Base-by-base conservation (phyloP, 75 land plant genomes). In the Pseudotsuga menziesii region DNA sequence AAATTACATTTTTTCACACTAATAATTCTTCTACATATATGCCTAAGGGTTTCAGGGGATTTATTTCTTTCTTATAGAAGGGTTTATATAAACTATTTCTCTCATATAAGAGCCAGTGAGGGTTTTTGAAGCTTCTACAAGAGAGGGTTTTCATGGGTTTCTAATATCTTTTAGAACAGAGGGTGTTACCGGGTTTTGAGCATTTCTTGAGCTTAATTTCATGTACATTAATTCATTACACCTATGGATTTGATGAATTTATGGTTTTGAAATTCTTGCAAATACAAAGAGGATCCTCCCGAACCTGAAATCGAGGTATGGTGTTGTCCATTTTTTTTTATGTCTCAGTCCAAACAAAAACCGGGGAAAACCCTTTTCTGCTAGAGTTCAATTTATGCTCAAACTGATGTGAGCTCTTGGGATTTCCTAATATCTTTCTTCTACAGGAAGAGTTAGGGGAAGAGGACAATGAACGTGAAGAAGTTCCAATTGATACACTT, bases 241-340 rank as follows among this genome's bases (percentile, higher is more conserved):
- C 29, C 29, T 6, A 13, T 26, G 8, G 64, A 23, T 26, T 61
- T 61, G 60, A 26, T 26, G 32, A 15, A 25, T 26, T 15, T 61
- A 27, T 41, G 62, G 64, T 61, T 61, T 61, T 61, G 2, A 29
- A 26, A 11, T 61, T 25, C 32, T 62, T 80, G 80, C 90, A 94
- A 95, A 52, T 93, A 93, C 70, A 92, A 94, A 69, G 98, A 91
- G 69, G 98, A 95, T 89, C 98, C 98, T 32, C 78, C 86, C 26
- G 98, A 95, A 77, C 96, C 96, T 25, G 98, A 94, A 75, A 75
- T 90, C 80, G 97, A 94, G 84, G 95, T 94, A 81, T 19, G 67
- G 4, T 23, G 2, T 61, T 8, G 5, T 26, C 54, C 15, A 3
- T 67, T 25, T 67, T 76, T 15, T 22, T 15, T 74, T 71, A n/a